Conservation (phyloP, 164 flowering plant genomes). For the Protea cynaroides region DNA sequence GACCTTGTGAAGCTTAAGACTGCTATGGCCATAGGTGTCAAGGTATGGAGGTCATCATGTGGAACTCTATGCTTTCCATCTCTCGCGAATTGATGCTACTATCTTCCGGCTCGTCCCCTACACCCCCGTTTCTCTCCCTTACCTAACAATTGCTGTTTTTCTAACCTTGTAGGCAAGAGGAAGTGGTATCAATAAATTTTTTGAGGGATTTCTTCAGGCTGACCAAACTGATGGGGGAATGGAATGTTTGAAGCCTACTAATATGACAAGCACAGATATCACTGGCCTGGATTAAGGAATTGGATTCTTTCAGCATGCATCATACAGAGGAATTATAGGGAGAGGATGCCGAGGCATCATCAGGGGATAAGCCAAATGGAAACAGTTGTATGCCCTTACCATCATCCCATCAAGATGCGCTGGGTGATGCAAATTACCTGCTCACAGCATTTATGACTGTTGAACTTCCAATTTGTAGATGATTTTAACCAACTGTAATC, state of each 20-base stretch:
- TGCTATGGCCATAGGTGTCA: slow-evolving; percentile 77
- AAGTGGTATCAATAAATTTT: slow-evolving; percentile 42
- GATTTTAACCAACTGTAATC: too few relatives aligned
- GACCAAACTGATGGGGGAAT: neutral
- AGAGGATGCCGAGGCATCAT: neutral
- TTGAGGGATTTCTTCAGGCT: slow-evolving; percentile 32
- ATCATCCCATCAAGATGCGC: too few relatives aligned
- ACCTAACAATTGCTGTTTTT: neutral
- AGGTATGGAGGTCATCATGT: slow-evolving; percentile 30
- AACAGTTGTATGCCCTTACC: neutral
- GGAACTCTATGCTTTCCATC: neutral
- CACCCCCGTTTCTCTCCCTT: neutral
- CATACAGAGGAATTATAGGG: neutral
- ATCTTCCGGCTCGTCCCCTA: neutral
- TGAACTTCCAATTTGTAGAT: too few relatives aligned
- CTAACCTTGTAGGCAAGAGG: slow-evolving; percentile 39
- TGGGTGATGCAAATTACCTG: too few relatives aligned
- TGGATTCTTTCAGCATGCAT: neutral
- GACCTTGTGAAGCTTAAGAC: slow-evolving; percentile 73
- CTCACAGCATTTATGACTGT: too few relatives aligned
- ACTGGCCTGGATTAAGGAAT: neutral
- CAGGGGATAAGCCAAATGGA: neutral
- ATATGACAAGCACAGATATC: neutral
- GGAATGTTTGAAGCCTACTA: slow-evolving; percentile 1
- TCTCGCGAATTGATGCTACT: too few relatives aligned